Conservation (phyloP, 495 filamentous ascomycete species). For the Glutinoglossum americanum region DNA sequence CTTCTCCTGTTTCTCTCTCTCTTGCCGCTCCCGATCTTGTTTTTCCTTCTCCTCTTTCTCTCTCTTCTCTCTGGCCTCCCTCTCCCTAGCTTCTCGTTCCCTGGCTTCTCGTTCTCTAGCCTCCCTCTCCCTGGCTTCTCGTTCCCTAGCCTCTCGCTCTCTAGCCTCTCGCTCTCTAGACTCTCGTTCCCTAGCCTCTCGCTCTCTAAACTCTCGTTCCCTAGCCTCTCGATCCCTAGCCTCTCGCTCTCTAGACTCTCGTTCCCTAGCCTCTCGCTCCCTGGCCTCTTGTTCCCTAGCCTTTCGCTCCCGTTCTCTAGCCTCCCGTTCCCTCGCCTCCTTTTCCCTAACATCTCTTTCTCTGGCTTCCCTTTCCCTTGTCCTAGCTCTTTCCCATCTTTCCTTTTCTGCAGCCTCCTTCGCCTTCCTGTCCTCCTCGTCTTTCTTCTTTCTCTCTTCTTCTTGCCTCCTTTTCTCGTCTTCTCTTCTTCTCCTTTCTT, state of each 20-base stretch:
- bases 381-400: slow-evolving; percentile 24
- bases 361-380: slow-evolving; percentile 27
- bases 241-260: slow-evolving; percentile 18
- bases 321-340: slow-evolving; percentile 8
- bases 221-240: slow-evolving; percentile 1
- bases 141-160: slow-evolving; percentile 7
- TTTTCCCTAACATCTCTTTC: slow-evolving; percentile 13
- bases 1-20: slow-evolving; percentile 16
- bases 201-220: slow-evolving; percentile 12
- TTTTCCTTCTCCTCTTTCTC: slow-evolving; percentile 26
- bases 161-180: slow-evolving; percentile 20
- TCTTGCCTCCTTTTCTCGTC: slow-evolving; percentile 17
- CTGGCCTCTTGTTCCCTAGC: slow-evolving; percentile 25
- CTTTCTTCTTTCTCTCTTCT: slow-evolving; percentile 22
- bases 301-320: slow-evolving; percentile 15
- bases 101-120: slow-evolving; percentile 25
- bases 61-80: slow-evolving; percentile 18
- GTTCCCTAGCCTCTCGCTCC: slow-evolving; percentile 22
- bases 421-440: slow-evolving; percentile 11
- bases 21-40: slow-evolving; percentile 19
- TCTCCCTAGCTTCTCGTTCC: slow-evolving; percentile 22
- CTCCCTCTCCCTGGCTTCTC: slow-evolving; percentile 13
- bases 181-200: slow-evolving; percentile 24
- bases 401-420: slow-evolving; percentile 20
- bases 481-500: slow-evolving; percentile 24